Base-by-base conservation (phyloP, 345 rosid species). In the Tarenaya hassleriana region DNA sequence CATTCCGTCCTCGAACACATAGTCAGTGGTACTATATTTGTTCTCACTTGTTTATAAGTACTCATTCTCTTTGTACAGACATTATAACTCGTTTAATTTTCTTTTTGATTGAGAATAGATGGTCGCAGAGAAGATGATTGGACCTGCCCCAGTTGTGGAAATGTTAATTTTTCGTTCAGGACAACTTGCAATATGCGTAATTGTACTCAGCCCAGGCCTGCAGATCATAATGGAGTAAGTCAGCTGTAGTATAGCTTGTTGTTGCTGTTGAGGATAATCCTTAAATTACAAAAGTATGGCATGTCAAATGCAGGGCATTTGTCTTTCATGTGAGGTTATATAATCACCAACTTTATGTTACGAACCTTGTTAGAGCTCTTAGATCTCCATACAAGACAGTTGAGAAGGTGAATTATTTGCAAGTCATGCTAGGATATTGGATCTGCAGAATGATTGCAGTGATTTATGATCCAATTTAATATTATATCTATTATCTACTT, bases 111-210 rank as follows among this genome's bases (percentile, higher is more conserved):
- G 46, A 39, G 50, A 55, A 59, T 55, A 94, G 99, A 97, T 21
- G 82, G 99, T 46, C 91, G 99, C 2, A 83, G 99, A 74, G 99
- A 94, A 58, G 97, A 94, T 72, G 99, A 94, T 58, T 94, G 97
- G 99, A 88, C 95, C 24, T 92, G 97, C 44, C 97, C 97, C 2
- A 92, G 95, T 55, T 92, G 99, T 60, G 95, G 91, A 55, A 92
- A 92, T 67, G 98, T 88, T 58, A 92, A 92, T 49, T 92, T 92
- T 66, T 88, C 98, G 1, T 92, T 92, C 53, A 78, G 97, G 76
- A 92, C 95, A 31, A 88, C 98, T 44, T 92, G 98, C 61, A 92
- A 92, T 62, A 92, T 88, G 98, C 98, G 97, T 21, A 92, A 92
- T 63, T 92, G 98, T 52, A 85, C 98, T 44, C 98, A 92, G 52